Base-by-base conservation (phyloP, 1,284 basidiomycete genomes). In the Cryptococcus floricola region DNA sequence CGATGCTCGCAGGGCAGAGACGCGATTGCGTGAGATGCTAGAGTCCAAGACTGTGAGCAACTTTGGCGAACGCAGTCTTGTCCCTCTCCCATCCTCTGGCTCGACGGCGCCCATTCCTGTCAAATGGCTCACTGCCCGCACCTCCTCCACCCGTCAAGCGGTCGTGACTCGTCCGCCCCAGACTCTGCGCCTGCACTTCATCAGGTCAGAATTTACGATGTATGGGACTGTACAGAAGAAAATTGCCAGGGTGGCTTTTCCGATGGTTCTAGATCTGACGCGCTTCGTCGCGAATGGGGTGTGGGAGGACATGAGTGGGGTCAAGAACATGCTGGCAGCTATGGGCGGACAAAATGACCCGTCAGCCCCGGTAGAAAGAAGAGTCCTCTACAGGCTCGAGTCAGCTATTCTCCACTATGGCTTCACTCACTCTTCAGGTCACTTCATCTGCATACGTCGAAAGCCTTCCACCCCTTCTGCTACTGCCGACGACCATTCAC, bases 341-440 rank as follows among this genome's bases (percentile, higher is more conserved):
- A 54, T 19, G n/a, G 31, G 31, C 18, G 19, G 31, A 10, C 23
- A 43, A 23, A 51, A 46, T 12, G 37, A 28, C 2, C 13, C 23
- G n/a, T 9, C 18, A 3, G 6, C 28, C 44, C 18, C 44, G 78
- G 14, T 79, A 8, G 42, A 45, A 12, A 49, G 80, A 31, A 80
- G 85, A 46, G 85, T 83, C 12, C 78, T 92, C 38, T 96, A 95
- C 73, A 83, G 89, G 39, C 83, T 96, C 28, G 77, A 85, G 3
- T 85, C 88, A 10, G 84, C 89, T 28, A 90, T 96, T 9, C 89
- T 91, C 65, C 92, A 96, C 76, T 92, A 87, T 70, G 92, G 92
- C 18, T 75, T 73, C 54, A 84, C 85, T 57, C 91, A 94, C 68
- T 87, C 85, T 6, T 93, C 88, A 68, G 92, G 93, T 1, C 93